Percentiles rank a stretch among this genome's conserved stretches.
Conservation (phyloP, 208 protist species). For the Porcisia hertigi region DNA sequence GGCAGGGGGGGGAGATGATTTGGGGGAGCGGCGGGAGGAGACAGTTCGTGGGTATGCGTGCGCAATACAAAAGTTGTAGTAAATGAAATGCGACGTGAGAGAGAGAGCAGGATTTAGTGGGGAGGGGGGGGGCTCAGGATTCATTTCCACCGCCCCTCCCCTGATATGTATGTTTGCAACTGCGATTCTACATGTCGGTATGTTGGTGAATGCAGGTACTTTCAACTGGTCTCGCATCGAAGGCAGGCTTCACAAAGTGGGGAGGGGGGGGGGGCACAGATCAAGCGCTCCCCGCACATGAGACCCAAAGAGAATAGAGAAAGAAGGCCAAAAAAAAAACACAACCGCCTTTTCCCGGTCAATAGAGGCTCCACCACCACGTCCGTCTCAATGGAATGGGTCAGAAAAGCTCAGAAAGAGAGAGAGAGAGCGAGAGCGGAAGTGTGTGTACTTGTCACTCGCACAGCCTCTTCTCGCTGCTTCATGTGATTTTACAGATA, state of each 20-base stretch:
- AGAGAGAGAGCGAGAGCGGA: conserved; percentile 4
- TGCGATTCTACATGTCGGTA: background rate
- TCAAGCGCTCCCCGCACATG: background rate
- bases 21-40: too few species aligned
- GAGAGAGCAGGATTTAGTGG: too few species aligned
- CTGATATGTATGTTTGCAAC: too few species aligned
- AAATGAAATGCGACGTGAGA: too few species aligned
- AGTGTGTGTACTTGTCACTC: background rate
- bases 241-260: background rate
- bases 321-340: conserved; percentile 3
- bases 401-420: background rate
- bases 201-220: conserved; percentile 4
- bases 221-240: background rate
- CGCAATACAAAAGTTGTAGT: too few species aligned
- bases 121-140: too few species aligned
- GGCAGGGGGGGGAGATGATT: too few species aligned
- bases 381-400: background rate
- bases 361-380: background rate
- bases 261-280: too few species aligned
- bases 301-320: background rate
- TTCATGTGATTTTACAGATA: background rate
- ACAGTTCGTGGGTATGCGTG: too few species aligned
- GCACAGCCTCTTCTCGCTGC: background rate
- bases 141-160: too few species aligned
- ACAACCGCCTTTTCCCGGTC: background rate